Evolutionary conservation across 257 asterid species (phyloP), one percentile per base, ranked within the genome.

Genomic region (Asclepias syriaca): DNA sequence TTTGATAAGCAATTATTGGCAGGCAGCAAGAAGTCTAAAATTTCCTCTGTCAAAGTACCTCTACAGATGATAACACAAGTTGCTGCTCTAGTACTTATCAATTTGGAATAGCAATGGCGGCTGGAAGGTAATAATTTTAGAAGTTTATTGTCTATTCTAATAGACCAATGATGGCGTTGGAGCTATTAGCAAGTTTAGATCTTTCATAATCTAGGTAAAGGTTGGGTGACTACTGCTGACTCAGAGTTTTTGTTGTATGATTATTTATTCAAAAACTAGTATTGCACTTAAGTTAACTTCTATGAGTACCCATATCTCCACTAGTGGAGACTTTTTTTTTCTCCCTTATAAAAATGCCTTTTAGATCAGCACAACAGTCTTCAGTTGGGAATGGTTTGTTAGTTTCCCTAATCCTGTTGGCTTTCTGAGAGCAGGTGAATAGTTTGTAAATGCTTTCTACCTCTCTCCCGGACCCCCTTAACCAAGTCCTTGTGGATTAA

Each of bases 21-120:
- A 95, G 99, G 92, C 92, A 0, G 97, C 98, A 66, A 87, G 89
- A 82, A 95, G 95, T 78, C 86, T 95, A 67, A 84, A 88, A 71
- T 92, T 95, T 82, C 98, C 99, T 73, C 80, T 90, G 61, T 84
- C 98, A 46, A 95, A 86, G 81, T 95, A 95, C 84, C 75, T 91
- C 79, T 94, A 86, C 73, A 86, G 96, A 86, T 74, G 82, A 77
- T 87, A 80, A 76, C 21, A 60, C 56, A 74, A 39, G 75, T 63
- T 65, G 56, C 65, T 45, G 75, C 61, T 70, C 24, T 24, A 46
- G 37, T 70, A 48, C n/a, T 0, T 21, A 14, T n/a, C 22, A 46
- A 27, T 16, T 67, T 67, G n/a, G 74, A 71, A 37, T 39, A 59
- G 68, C 64, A 77, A 70, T 45, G 57, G 66, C 40, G 66, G 54